Evolutionary conservation across 495 filamentous ascomycete species (phyloP), one percentile per base, ranked within the genome.

Genomic region (Hyphodiscus hymeniophilus): DNA sequence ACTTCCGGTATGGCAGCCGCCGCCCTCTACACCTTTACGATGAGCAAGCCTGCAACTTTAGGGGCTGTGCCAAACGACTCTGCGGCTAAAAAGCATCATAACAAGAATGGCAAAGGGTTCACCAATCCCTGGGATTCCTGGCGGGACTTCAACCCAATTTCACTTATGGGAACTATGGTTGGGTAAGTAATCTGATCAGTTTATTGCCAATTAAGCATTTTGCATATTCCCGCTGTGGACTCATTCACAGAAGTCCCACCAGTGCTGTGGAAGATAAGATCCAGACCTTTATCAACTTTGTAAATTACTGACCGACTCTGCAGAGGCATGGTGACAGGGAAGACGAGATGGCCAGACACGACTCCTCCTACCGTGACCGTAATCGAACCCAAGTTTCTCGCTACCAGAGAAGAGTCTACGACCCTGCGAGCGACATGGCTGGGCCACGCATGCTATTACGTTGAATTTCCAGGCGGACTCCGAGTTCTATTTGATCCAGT

Each of bases 401-500:
- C 76, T 1, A 70, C 64, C 32, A 79, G 71, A 54, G 61, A 66
- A 11, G 63, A 63, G 20, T 77, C 81, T 3, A 55, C 60, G 33
- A 70, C 65, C 11, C 77, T 98, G 7, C 82, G 91, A 16, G 89
- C 91, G 32, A 98, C 92, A 26, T 98, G 92, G 92, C 78, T 98
- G 3, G 92, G 92, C 8, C 92, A 98, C 65, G 89, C 92, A 1
- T 95, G 88, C 66, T 95, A 89, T 64, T 87, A 85, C 60, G 82
- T 94, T 44, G 92, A 96, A 61, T 96, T 94, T 57, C 91, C 92
- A 13, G 67, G 73, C 44, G 92, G 92, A 0, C 69, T 98, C 17
- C 81, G 91, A 32, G 89, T 94, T 2, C 75, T 98, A 10, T 96
- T 96, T 62, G 92, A 98, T 62, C 92, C 92, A 1, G 91, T 98